Evolutionary conservation across 2,329 filamentous ascomycete genomes (phyloP).

Genomic region (Fusarium sp.): DNA sequence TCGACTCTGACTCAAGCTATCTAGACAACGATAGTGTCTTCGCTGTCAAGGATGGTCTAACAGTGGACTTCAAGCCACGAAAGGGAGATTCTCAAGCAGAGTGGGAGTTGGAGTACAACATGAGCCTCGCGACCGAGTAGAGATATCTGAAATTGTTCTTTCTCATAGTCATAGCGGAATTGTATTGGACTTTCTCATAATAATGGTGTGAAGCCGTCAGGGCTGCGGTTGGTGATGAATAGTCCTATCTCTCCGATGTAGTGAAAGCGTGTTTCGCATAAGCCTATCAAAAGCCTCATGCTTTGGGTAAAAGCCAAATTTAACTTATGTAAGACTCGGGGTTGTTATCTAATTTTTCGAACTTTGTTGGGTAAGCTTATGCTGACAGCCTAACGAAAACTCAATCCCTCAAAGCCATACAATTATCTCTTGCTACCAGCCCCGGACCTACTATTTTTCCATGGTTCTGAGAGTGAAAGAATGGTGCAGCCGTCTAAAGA

Average conservation of each 20-base stretch:
- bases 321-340: neutral
- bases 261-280: neutral
- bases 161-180: slow-evolving; percentile 2
- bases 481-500: neutral
- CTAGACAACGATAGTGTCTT: slow-evolving; percentile 41
- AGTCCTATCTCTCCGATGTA: neutral
- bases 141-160: neutral
- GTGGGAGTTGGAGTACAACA: slow-evolving; percentile 37
- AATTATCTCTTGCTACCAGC: neutral
- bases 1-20: slow-evolving; percentile 36
- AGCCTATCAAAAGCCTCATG: neutral
- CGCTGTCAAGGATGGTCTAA: slow-evolving; percentile 40
- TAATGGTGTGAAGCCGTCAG: neutral
- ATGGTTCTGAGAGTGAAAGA: rapidly evolving
- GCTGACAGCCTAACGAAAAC: neutral
- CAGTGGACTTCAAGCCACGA: slow-evolving; percentile 36
- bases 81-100: slow-evolving; percentile 36
- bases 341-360: neutral
- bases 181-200: neutral
- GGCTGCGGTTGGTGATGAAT: neutral
- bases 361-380: neutral
- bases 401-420: neutral
- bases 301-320: neutral
- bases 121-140: slow-evolving; percentile 19
- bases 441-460: neutral